These are phyloP conservation scores for Physcomitrium patens DNA, from an alignment of 225 moss, liverwort and hornwort genomes.

Conservation along the genomic window DNA sequence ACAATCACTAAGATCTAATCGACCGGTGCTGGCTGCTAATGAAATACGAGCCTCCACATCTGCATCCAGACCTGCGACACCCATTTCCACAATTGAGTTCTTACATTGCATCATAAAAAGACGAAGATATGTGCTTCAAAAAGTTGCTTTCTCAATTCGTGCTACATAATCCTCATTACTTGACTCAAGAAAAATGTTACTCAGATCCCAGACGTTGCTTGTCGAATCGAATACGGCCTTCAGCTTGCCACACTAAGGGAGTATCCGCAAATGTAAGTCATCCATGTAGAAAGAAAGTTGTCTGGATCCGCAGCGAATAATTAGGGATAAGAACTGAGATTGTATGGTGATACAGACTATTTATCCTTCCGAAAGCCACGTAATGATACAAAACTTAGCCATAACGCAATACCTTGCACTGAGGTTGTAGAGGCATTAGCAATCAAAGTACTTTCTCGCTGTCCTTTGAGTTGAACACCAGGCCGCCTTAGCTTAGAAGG, in stretches of 20 bases:
- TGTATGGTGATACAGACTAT: background rate
- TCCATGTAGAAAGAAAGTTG: slow-evolving; percentile 21
- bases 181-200: slow-evolving; percentile 5
- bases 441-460: slow-evolving; percentile 13
- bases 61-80: slow-evolving; percentile 48
- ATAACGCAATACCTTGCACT: slow-evolving; percentile 33
- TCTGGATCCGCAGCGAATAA: background rate
- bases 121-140: background rate
- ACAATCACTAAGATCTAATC: slow-evolving; percentile 79
- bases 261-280: background rate
- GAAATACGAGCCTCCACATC: slow-evolving; percentile 67
- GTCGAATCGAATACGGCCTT: slow-evolving; percentile 10
- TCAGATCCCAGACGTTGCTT: slow-evolving; percentile 4
- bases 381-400: slow-evolving; percentile 14
- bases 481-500: slow-evolving; percentile 32
- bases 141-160: background rate
- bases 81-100: slow-evolving; percentile 15
- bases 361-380: background rate
- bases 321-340: background rate
- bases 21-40: slow-evolving; percentile 71
- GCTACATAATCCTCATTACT: background rate
- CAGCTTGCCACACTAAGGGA: slow-evolving; percentile 2
- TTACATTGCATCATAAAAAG: slow-evolving; percentile 10
- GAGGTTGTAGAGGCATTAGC: slow-evolving; percentile 39
- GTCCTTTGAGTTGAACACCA: slow-evolving; percentile 29